Evolutionary conservation across 371 early-diverging fungal species (phyloP).

Genomic region (Actinomucor elegans): DNA sequence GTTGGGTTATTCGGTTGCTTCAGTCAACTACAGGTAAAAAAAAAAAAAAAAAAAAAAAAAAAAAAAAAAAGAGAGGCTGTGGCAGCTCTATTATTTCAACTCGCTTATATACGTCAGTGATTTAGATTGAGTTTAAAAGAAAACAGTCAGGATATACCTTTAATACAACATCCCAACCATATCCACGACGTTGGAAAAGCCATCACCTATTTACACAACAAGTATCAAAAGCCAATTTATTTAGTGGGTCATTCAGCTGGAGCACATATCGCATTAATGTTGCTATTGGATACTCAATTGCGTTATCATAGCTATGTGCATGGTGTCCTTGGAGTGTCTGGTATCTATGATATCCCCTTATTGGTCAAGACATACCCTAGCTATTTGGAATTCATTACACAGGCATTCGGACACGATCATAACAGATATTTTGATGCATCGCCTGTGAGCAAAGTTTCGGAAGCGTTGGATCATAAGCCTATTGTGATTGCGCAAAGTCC

Average conservation of each 20-base stretch:
- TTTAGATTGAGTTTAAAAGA: constrained; percentile 33
- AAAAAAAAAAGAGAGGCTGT: neutral
- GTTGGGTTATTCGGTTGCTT: constrained; percentile 57
- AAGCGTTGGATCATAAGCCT: constrained; percentile 23
- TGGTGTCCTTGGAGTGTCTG: constrained; percentile 71
- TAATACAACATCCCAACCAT: constrained; percentile 58
- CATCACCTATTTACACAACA: constrained; percentile 39
- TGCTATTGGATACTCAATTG: constrained; percentile 55
- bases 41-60: neutral
- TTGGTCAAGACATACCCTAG: constrained; percentile 62
- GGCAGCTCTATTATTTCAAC: neutral
- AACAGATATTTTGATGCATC: constrained; percentile 42
- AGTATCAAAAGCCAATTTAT: constrained; percentile 36
- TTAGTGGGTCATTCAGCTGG: constrained; percentile 87
- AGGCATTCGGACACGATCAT: constrained; percentile 61
- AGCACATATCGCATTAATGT: constrained; percentile 66
- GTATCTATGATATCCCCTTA: constrained; percentile 76
- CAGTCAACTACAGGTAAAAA: constrained; percentile 67
- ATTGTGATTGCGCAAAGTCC: constrained; percentile 66
- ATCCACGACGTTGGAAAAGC: constrained; percentile 58
- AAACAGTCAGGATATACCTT: constrained; percentile 11
- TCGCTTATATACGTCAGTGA: no score
- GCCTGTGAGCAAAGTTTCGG: constrained; percentile 28
- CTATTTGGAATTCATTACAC: constrained; percentile 69
- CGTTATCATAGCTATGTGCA: constrained; percentile 8